Evolutionary conservation across 345 rosid genomes (phyloP).

Genomic region (Arabidopsis suecica): DNA sequence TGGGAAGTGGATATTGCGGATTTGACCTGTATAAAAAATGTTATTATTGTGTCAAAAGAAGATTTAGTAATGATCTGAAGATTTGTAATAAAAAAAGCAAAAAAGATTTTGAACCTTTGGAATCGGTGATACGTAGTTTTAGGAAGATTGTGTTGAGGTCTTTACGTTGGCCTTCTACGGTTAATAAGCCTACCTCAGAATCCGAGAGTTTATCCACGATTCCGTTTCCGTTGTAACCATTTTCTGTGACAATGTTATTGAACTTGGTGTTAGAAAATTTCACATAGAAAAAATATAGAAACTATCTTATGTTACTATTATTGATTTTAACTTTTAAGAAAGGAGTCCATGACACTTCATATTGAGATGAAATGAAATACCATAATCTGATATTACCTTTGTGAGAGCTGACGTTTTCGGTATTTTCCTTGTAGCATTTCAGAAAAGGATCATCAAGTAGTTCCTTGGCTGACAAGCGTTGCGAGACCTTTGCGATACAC

Average conservation of each 20-base stretch:
- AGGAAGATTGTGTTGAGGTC: slow-evolving; percentile 79
- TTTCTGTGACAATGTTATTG: slow-evolving; percentile 42
- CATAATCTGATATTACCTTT: slow-evolving; percentile 23
- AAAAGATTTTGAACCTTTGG: slow-evolving; percentile 62
- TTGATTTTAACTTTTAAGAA: no score
- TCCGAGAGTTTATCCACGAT: slow-evolving; percentile 41
- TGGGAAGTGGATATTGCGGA: slow-evolving; percentile 94
- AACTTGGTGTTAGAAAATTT: not conserved
- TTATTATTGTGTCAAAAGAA: not conserved
- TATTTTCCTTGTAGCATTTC: slow-evolving; percentile 56
- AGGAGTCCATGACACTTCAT: not conserved
- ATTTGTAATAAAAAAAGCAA: not conserved
- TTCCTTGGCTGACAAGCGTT: slow-evolving; percentile 79
- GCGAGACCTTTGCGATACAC: slow-evolving; percentile 79
- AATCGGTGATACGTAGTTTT: slow-evolving; percentile 83
- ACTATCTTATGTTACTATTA: no score
- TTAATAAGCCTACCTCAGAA: slow-evolving; percentile 61
- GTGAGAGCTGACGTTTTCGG: slow-evolving; percentile 50
- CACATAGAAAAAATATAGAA: no score
- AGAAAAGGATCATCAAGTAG: slow-evolving; percentile 92
- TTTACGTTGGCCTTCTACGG: slow-evolving; percentile 84
- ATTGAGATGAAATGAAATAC: not conserved
- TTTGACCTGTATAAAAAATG: slow-evolving; percentile 57
- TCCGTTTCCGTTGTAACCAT: slow-evolving; percentile 41
- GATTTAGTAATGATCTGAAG: not conserved